Conservation (phyloP, 2,329 filamentous ascomycete genomes). For the Pyrenochaeta sp. region DNA sequence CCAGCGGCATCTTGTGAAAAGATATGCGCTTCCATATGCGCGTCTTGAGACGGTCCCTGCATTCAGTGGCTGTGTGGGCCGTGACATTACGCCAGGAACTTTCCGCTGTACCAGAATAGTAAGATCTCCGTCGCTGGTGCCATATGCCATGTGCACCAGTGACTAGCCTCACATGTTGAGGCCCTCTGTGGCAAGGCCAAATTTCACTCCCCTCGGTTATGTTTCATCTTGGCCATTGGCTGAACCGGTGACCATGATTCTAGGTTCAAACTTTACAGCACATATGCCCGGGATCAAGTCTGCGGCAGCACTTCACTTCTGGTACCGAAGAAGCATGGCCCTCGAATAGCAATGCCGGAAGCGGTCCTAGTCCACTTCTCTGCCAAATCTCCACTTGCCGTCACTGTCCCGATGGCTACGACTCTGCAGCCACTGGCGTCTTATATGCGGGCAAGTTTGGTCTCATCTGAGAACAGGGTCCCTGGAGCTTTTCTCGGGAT, state of each 20-base stretch:
- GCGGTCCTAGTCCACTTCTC: slow-evolving; percentile 5
- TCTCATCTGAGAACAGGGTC: slow-evolving; percentile 7
- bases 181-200: slow-evolving; percentile 5
- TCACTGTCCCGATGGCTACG: slow-evolving; percentile 5
- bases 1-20: neutral
- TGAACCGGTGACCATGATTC: slow-evolving; percentile 2
- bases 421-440: slow-evolving; percentile 7
- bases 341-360: slow-evolving; percentile 7
- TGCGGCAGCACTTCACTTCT: slow-evolving; percentile 5
- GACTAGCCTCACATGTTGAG: slow-evolving; percentile 3
- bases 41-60: slow-evolving; percentile 6
- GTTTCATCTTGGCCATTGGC: slow-evolving; percentile 12
- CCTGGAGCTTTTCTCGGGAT: slow-evolving; percentile 5
- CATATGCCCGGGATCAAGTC: slow-evolving; percentile 8
- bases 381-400: slow-evolving; percentile 8
- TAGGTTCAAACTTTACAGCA: slow-evolving; percentile 9
- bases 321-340: slow-evolving; percentile 6
- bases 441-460: neutral
- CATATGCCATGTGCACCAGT: slow-evolving; percentile 1
- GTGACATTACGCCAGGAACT: neutral
- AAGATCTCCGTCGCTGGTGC: slow-evolving; percentile 5
- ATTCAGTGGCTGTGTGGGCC: neutral
- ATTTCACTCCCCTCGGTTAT: neutral
- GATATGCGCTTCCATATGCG: slow-evolving; percentile 3
- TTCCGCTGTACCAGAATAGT: slow-evolving; percentile 7